Percentiles rank a stretch among this genome's conserved stretches.
phyloP scores from a whole-genome alignment of 2,329 filamentous ascomycete genomes.

The Ceratocystis destructans region DNA sequence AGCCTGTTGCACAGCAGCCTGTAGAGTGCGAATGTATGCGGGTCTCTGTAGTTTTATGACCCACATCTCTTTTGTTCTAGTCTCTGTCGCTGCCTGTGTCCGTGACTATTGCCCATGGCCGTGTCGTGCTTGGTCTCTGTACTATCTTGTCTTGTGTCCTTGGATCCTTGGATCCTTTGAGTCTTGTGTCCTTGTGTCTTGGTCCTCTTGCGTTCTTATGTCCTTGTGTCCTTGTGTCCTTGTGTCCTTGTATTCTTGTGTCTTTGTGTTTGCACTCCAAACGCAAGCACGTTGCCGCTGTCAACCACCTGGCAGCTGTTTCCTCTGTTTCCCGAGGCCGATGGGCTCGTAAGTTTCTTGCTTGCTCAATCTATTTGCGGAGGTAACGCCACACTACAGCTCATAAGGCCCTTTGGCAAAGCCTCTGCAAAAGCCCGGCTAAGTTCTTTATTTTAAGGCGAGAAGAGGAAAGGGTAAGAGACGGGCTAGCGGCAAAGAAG shows the following conservation, averaged over 20 bases:
- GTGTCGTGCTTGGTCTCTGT: too few species aligned
- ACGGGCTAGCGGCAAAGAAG: too few species aligned
- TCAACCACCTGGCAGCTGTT: not conserved
- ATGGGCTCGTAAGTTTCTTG: not conserved
- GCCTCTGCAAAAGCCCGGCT: not conserved
- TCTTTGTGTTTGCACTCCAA: not conserved
- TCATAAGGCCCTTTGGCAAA: not conserved
- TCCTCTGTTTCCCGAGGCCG: not conserved
- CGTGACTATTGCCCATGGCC: too few species aligned
- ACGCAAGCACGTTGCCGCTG: constrained; percentile 2
- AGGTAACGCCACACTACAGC: not conserved
- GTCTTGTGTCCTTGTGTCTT: not conserved
- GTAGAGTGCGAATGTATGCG: too few species aligned
- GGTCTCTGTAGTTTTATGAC: too few species aligned
- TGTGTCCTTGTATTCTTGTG: not conserved
- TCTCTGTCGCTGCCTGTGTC: too few species aligned
- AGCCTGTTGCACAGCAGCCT: not conserved
- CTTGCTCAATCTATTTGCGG: not conserved
- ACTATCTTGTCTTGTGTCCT: too few species aligned
- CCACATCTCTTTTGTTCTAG: too few species aligned
- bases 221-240: not conserved
- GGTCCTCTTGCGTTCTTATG: not conserved
- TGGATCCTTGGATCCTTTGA: not conserved
- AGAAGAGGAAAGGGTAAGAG: too few species aligned
- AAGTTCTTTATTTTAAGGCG: too few species aligned